These are phyloP conservation scores for Hypoxylon sp. DNA, from an alignment of 2,329 filamentous ascomycete species.

Conservation along the genomic window DNA sequence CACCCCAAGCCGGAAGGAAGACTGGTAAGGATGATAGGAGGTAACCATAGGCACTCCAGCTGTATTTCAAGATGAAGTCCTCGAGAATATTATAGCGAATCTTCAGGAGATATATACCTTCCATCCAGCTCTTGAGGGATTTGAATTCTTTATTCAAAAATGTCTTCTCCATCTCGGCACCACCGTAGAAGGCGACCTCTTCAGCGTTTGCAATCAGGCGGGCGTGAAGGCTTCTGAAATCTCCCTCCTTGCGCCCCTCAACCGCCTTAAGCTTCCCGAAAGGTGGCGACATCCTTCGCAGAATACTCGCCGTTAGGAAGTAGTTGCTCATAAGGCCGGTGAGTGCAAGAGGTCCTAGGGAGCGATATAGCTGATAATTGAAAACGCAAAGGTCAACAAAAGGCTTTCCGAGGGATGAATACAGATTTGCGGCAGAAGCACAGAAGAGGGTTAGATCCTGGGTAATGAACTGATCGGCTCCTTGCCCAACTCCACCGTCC, in stretches of 20 bases:
- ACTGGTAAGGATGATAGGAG: constrained; percentile 92
- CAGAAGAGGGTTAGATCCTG: constrained; percentile 98
- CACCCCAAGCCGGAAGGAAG: constrained; percentile 95
- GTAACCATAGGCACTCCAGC: constrained; percentile 98
- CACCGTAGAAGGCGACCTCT: constrained; percentile 97
- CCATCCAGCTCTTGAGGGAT: constrained; percentile 96
- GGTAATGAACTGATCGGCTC: constrained; percentile 96
- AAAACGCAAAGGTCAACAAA: constrained; percentile 98
- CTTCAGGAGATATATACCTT: constrained; percentile 96
- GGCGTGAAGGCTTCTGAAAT: constrained; percentile 92
- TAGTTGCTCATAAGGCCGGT: constrained; percentile 92
- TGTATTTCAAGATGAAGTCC: constrained; percentile 98
- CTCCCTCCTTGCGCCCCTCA: constrained; percentile 93
- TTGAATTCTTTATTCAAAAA: constrained; percentile 94
- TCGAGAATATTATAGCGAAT: constrained; percentile 99
- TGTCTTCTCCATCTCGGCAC: constrained; percentile 93
- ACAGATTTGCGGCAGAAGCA: constrained; percentile 89
- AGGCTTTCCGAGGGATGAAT: constrained; percentile 97
- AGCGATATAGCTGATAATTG: constrained; percentile 96
- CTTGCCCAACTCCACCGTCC: constrained; percentile 91
- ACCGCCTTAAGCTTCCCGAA: constrained; percentile 98
- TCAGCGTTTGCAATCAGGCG: constrained; percentile 96
- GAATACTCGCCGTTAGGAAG: constrained; percentile 90
- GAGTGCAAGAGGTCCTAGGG: constrained; percentile 88
- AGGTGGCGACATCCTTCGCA: constrained; percentile 89